Evolutionary conservation across 257 asterid species (phyloP).

Genomic region (Cordia subcordata): DNA sequence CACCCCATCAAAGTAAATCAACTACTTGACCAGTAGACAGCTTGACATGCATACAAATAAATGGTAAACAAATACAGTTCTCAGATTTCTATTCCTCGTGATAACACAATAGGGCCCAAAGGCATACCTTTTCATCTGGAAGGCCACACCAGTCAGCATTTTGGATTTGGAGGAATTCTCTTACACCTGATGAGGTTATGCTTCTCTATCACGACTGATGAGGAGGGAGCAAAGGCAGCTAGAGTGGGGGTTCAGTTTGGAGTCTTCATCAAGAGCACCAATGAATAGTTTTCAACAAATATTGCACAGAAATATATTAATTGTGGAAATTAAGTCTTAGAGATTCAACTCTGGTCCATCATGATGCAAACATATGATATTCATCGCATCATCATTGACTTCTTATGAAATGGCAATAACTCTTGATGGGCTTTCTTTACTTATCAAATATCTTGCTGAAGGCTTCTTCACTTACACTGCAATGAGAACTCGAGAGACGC

Average conservation of each 20-base stretch:
- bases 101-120: not conserved
- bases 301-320: too few relatives aligned
- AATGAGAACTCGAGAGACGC: too few relatives aligned
- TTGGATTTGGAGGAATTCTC: conserved; percentile 11
- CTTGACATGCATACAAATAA: conserved; percentile 45
- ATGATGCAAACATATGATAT: too few relatives aligned
- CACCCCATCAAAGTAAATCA: conserved; percentile 93
- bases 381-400: too few relatives aligned
- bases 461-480: too few relatives aligned
- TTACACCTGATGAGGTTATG: conserved; percentile 78
- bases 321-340: not conserved
- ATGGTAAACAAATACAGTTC: not conserved
- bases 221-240: conserved; percentile 24
- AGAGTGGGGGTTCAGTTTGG: conserved; percentile 20
- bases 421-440: too few relatives aligned
- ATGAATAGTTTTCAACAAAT: too few relatives aligned
- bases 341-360: not conserved
- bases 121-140: conserved; percentile 81
- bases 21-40: conserved; percentile 73
- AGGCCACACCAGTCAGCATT: conserved; percentile 93
- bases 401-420: too few relatives aligned
- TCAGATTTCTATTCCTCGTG: not conserved
- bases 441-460: too few relatives aligned
- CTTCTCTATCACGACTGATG: too few relatives aligned
- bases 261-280: too few relatives aligned